Conservation (phyloP, 169 alveolate species). For the Besnoitia besnoiti region DNA sequence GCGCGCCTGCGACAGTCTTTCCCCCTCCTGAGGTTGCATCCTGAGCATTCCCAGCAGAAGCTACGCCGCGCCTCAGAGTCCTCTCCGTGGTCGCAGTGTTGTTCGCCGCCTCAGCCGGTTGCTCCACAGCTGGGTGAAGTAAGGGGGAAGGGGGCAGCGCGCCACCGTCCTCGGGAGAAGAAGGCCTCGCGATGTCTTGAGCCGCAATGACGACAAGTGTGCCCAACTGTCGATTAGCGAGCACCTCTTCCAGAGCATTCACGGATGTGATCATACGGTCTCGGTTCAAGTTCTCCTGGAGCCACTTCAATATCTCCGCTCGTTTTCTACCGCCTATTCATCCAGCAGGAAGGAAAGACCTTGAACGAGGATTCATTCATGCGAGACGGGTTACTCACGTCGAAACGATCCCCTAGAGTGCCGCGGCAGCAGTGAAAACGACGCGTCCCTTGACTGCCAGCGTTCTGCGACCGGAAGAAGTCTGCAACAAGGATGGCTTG, state of each 20-base stretch:
- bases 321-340: slow-evolving; percentile 57
- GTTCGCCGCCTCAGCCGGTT: neutral
- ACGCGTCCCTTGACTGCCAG: too few species aligned
- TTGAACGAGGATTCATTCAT: too few species aligned
- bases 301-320: slow-evolving; percentile 51
- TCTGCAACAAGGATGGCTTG: too few species aligned
- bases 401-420: too few species aligned
- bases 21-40: too few species aligned
- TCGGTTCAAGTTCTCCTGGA: slow-evolving; percentile 35
- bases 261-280: slow-evolving; percentile 19
- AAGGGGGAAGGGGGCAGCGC: neutral
- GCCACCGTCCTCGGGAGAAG: neutral
- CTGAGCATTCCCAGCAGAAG: neutral
- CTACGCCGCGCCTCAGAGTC: neutral
- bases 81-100: neutral
- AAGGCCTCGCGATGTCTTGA: neutral
- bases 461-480: too few species aligned
- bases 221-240: slow-evolving; percentile 9
- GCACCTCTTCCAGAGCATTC: slow-evolving; percentile 27
- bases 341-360: neutral
- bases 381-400: too few species aligned
- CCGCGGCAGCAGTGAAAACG: too few species aligned
- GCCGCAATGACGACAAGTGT: slow-evolving; percentile 42
- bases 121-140: neutral
- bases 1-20: too few species aligned